Evolutionary conservation across 2,329 filamentous ascomycete genomes (phyloP).

Genomic region (Colletotrichum sp.): DNA sequence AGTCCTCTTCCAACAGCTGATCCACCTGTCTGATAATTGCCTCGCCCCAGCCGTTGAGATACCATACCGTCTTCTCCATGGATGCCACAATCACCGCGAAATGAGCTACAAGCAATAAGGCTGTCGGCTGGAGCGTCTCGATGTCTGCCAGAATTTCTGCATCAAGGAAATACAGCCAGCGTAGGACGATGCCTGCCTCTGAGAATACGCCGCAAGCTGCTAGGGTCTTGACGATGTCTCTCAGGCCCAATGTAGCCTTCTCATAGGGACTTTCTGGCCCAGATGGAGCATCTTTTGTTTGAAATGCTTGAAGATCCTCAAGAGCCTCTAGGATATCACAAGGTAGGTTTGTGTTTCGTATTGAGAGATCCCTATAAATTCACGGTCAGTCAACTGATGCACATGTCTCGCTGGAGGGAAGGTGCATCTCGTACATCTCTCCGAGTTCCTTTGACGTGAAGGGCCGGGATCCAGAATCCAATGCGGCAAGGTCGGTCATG

Average conservation of each 20-base stretch:
- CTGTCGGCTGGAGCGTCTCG: rapidly evolving
- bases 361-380: neutral
- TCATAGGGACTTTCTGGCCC: rapidly evolving
- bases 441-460: neutral
- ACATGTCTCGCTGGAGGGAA: rapidly evolving
- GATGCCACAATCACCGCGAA: neutral
- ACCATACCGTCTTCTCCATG: neutral
- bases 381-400: rapidly evolving
- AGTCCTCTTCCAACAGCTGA: neutral
- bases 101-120: rapidly evolving
- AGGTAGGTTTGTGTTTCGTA: neutral
- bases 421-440: neutral
- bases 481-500: neutral
- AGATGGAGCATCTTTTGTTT: rapidly evolving
- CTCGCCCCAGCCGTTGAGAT: neutral
- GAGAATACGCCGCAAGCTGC: neutral
- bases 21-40: neutral
- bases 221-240: neutral
- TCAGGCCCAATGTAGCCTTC: neutral
- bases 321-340: neutral
- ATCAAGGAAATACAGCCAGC: neutral
- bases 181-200: neutral
- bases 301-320: neutral
- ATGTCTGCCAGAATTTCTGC: neutral
- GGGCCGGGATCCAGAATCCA: neutral